Percentiles rank a stretch among this genome's conserved stretches.
These are phyloP conservation scores for Paramecium biaurelia DNA, from an alignment of 73 alveolate species.

Conservation along the genomic window DNA sequence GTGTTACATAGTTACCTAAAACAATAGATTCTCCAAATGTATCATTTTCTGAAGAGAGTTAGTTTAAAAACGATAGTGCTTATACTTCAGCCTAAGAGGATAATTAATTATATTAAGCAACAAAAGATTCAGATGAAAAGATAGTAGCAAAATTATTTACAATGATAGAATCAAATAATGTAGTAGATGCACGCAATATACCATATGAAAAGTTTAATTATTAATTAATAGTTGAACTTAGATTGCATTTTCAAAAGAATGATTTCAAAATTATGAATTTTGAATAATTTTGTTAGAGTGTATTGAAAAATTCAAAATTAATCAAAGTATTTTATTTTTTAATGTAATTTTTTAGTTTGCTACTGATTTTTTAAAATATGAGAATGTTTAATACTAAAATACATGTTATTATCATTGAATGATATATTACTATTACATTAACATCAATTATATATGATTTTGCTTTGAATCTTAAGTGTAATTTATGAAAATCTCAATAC, in stretches of 20 bases:
- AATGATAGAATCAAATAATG: background rate
- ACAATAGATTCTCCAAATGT: constrained; percentile 27
- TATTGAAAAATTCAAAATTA: background rate
- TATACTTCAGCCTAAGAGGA: constrained; percentile 21
- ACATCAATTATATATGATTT: background rate
- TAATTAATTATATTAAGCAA: background rate
- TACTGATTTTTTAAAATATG: constrained; percentile 7
- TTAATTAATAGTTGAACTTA: constrained; percentile 4
- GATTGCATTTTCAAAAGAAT: constrained; percentile 3
- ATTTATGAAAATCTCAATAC: background rate
- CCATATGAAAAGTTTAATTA: constrained; percentile 47
- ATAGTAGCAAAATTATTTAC: background rate
- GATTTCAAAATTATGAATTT: background rate
- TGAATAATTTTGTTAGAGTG: background rate
- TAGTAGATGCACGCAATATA: constrained; percentile 19
- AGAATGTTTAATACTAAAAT: background rate
- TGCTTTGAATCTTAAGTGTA: no score
- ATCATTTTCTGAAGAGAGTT: constrained; percentile 51
- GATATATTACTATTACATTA: background rate
- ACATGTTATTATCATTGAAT: background rate
- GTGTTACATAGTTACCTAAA: constrained; percentile 38
- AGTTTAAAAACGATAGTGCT: constrained; percentile 32
- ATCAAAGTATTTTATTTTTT: background rate
- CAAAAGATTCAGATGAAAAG: constrained; percentile 30
- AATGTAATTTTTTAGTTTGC: background rate